These are phyloP conservation scores for Starmerella floris DNA, from an alignment of 805 yeast genomes.

Conservation along the genomic window DNA sequence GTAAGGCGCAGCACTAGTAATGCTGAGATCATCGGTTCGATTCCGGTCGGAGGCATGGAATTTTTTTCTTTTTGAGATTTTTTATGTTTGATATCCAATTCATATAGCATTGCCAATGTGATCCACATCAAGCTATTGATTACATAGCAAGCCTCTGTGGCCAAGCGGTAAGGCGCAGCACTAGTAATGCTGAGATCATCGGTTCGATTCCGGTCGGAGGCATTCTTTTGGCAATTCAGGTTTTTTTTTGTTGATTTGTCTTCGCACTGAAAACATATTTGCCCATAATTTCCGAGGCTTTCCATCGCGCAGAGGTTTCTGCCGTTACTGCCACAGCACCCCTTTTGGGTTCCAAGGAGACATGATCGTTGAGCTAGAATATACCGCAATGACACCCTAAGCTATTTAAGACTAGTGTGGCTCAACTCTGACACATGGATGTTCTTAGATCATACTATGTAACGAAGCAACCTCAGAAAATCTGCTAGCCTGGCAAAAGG, in stretches of 20 bases:
- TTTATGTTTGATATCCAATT: not conserved
- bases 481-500: conserved; percentile 13
- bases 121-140: not conserved
- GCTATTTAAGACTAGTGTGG: too few relatives aligned
- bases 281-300: not conserved
- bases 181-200: conserved; percentile 81
- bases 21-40: conserved; percentile 76
- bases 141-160: conserved; percentile 35
- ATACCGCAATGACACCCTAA: too few relatives aligned
- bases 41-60: conserved; percentile 48
- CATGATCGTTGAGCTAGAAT: not conserved
- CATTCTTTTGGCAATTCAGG: conserved; percentile 19
- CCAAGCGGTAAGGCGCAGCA: conserved; percentile 78
- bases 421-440: too few relatives aligned
- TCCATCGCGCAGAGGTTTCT: not conserved
- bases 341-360: not conserved
- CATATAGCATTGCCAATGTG: not conserved
- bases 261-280: not conserved
- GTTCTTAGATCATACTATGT: too few relatives aligned
- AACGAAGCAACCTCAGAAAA: conserved; percentile 22
- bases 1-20: conserved; percentile 85
- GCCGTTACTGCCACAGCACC: not conserved
- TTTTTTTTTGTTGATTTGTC: conserved; percentile 22
- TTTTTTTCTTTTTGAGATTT: conserved; percentile 16
- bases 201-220: conserved; percentile 65